A percentile compares a stretch with the other conserved stretches of the same genome.
Evolutionary conservation across 306 rosid genomes (phyloP).

Genomic region (Prunus mira): DNA sequence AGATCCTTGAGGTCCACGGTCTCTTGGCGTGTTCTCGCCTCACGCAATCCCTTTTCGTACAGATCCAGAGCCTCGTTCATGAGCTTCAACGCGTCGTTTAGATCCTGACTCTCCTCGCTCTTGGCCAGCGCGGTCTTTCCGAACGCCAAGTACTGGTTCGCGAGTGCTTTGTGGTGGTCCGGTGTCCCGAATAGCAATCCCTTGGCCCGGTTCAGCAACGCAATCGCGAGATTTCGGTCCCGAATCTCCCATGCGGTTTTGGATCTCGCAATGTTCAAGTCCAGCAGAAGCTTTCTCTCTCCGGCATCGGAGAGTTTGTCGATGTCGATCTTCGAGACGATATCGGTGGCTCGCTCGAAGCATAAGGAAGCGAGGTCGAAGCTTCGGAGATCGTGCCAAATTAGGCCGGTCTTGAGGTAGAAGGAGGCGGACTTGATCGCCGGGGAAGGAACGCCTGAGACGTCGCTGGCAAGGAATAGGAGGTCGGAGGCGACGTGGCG

Average conservation of each 20-base stretch:
- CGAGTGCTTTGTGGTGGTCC: slow-evolving; percentile 55
- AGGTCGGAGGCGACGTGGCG: slow-evolving; percentile 79
- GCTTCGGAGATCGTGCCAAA: slow-evolving; percentile 65
- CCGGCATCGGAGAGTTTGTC: slow-evolving; percentile 33
- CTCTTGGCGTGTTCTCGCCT: slow-evolving; percentile 51
- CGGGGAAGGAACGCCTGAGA: slow-evolving; percentile 64
- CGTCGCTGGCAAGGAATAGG: slow-evolving; percentile 46
- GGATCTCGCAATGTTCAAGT: slow-evolving; percentile 71
- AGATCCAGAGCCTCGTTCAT: slow-evolving; percentile 84
- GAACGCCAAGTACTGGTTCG: slow-evolving; percentile 54
- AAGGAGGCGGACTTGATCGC: slow-evolving; percentile 63
- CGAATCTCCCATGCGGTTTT: slow-evolving; percentile 80
- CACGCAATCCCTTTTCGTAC: slow-evolving; percentile 64
- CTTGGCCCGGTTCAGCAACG: slow-evolving; percentile 75
- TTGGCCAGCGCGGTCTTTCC: slow-evolving; percentile 57
- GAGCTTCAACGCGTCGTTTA: slow-evolving; percentile 66
- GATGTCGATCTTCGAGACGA: slow-evolving; percentile 47
- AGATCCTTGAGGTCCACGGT: slow-evolving; percentile 45
- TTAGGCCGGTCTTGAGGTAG: slow-evolving; percentile 70
- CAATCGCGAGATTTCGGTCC: slow-evolving; percentile 60
- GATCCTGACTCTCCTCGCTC: slow-evolving; percentile 38
- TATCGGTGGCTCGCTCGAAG: slow-evolving; percentile 79
- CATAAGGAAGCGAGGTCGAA: slow-evolving; percentile 83
- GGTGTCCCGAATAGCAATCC: slow-evolving; percentile 52
- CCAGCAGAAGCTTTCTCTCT: slow-evolving; percentile 58